Evolutionary conservation across 225 moss, liverwort and hornwort species (phyloP).

Genomic region (Pseudisothecium myosuroides): DNA sequence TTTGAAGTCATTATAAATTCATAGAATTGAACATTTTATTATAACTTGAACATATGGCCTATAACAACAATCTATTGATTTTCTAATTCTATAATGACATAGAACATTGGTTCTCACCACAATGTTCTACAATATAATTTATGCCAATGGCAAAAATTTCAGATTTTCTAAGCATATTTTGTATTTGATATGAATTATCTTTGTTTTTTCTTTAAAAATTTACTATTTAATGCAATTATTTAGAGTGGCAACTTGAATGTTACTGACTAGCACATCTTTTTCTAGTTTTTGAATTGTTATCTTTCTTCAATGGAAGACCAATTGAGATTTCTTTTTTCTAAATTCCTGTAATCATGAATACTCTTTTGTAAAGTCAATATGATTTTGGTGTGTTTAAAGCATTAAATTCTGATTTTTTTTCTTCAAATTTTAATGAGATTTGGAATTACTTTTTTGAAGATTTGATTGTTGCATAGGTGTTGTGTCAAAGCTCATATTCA

Average conservation of each 20-base stretch:
- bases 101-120: rapidly evolving
- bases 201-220: too few relatives aligned
- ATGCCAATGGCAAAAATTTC: not conserved
- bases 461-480: rapidly evolving
- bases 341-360: not conserved
- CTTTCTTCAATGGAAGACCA: not conserved
- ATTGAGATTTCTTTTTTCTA: too few relatives aligned
- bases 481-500: too few relatives aligned
- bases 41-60: not conserved
- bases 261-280: not conserved
- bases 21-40: not conserved
- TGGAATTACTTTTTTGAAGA: not conserved
- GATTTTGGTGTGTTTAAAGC: not conserved
- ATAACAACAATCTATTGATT: not conserved
- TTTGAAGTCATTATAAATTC: too few relatives aligned
- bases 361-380: not conserved
- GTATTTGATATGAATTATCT: not conserved
- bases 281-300: not conserved
- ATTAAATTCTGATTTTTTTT: not conserved
- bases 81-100: not conserved
- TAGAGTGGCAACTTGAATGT: not conserved
- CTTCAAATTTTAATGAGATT: too few relatives aligned
- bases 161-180: too few relatives aligned
- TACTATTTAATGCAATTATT: too few relatives aligned
- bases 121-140: not conserved